Conservation (phyloP, 768 basidiomycete species). For the Amanita phalloides region DNA sequence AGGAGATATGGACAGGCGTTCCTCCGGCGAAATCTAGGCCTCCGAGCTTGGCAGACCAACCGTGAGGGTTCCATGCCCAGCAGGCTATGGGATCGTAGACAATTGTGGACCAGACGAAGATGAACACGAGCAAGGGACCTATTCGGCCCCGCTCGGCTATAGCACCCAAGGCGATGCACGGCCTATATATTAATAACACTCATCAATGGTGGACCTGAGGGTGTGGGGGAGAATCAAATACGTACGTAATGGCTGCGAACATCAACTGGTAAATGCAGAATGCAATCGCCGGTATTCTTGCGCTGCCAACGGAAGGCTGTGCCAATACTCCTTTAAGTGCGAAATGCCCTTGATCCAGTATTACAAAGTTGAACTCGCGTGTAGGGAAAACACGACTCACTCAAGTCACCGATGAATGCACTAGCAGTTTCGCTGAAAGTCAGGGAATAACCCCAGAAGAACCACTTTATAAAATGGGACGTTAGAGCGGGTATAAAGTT, state of each 20-base stretch:
- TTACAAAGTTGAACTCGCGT: not conserved
- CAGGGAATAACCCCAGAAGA: slow-evolving; percentile 95
- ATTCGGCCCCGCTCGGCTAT: slow-evolving; percentile 84
- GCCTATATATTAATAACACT: slow-evolving; percentile 27
- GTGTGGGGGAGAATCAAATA: slow-evolving; percentile 3
- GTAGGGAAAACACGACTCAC: slow-evolving; percentile 27
- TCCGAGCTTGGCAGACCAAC: slow-evolving; percentile 68
- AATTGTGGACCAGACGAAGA: slow-evolving; percentile 81
- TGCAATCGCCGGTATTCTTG: slow-evolving; percentile 59
- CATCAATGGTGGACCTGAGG: slow-evolving; percentile 8
- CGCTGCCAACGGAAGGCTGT: slow-evolving; percentile 62
- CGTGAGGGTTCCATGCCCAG: slow-evolving; percentile 89
- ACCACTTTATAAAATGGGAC: slow-evolving; percentile 50
- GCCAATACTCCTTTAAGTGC: slow-evolving; percentile 70
- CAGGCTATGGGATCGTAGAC: slow-evolving; percentile 94
- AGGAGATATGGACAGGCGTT: slow-evolving; percentile 94
- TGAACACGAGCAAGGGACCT: slow-evolving; percentile 80
- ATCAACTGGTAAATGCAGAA: slow-evolving; percentile 85
- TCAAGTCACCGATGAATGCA: slow-evolving; percentile 77
- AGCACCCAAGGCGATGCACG: slow-evolving; percentile 86
- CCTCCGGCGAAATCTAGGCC: slow-evolving; percentile 93
- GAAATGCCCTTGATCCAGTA: slow-evolving; percentile 54
- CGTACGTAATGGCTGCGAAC: slow-evolving; percentile 84
- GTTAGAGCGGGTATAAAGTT: not conserved
- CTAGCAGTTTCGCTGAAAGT: slow-evolving; percentile 74